Evolutionary conservation across 2,329 filamentous ascomycete genomes (phyloP).

Genomic region (Cryphonectria japonica): DNA sequence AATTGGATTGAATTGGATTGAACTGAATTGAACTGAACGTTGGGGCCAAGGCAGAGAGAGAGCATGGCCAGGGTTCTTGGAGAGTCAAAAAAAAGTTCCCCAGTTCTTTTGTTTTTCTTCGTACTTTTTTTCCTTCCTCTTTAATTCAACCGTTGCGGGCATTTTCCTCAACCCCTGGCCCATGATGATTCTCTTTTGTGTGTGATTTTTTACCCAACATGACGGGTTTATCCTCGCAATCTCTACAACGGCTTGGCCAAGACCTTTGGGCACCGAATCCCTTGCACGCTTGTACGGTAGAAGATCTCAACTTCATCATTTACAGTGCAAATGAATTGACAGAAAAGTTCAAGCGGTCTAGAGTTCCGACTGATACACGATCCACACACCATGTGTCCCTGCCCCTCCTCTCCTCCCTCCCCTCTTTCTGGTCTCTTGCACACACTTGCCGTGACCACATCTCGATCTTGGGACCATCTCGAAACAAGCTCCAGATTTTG

Average conservation of each 20-base stretch:
- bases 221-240: neutral
- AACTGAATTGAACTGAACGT: neutral
- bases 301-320: neutral
- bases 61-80: neutral
- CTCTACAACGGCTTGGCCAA: neutral
- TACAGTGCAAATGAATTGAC: neutral
- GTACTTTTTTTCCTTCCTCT: no score
- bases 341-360: neutral
- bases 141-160: neutral
- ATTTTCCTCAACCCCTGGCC: neutral
- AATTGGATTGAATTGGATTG: neutral
- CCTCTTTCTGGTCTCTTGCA: neutral
- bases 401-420: neutral
- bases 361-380: neutral
- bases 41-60: neutral
- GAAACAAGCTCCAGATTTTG: neutral
- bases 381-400: no score
- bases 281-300: neutral
- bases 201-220: neutral
- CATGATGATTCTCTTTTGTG: neutral
- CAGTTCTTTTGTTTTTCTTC: neutral
- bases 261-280: neutral
- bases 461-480: neutral
- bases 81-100: neutral
- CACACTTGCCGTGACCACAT: neutral